Base-by-base conservation (phyloP, 805 yeast genomes). In the Kurtzmaniella fragi region DNA sequence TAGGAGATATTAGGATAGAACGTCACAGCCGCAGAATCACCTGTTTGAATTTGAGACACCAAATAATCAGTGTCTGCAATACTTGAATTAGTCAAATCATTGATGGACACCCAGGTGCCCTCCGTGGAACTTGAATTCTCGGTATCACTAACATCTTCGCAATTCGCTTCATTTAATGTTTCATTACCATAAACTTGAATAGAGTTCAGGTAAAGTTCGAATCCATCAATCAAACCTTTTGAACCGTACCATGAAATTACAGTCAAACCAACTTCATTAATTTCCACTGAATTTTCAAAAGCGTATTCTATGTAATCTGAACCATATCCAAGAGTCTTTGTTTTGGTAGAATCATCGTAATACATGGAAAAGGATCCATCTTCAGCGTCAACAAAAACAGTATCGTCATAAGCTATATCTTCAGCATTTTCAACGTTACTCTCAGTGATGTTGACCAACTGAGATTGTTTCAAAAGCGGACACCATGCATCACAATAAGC, bases 401-500 rank as follows among this genome's bases (percentile, higher is more conserved):
- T 59, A 3, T 59, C 59, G 13, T 65, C 64, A 31, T 64, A 61
- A 29, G 53, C 60, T 3, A 46, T 41, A 2, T 54, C 45, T 7
- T 57, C 44, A n/a, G 52, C 42, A 36, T 64, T 53, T 7, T 56
- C 43, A 10, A 34, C 37, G 37, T 61, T 60, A 1, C 35, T 27
- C 7, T 54, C 50, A 3, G 59, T 53, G 15, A 53, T 42, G 11
- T 62, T 50, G 11, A 51, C 31, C 34, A 82, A 56, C 2, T 57
- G 52, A 0, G 67, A 41, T 10, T 58, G 56, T 23, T 70, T 68
- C 1, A 73, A 61, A 17, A 91, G 64, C 1, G 96, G 95, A 60
- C 99, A 93, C 74, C 77, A 82, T 1, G 96, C 95, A 58, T 89
- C 96, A 67, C 99, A 93, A 53, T 64, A 64, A 12, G 62, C 56